Base-by-base conservation (phyloP, 1,284 basidiomycete species). In the Moniliophthora roreri region DNA sequence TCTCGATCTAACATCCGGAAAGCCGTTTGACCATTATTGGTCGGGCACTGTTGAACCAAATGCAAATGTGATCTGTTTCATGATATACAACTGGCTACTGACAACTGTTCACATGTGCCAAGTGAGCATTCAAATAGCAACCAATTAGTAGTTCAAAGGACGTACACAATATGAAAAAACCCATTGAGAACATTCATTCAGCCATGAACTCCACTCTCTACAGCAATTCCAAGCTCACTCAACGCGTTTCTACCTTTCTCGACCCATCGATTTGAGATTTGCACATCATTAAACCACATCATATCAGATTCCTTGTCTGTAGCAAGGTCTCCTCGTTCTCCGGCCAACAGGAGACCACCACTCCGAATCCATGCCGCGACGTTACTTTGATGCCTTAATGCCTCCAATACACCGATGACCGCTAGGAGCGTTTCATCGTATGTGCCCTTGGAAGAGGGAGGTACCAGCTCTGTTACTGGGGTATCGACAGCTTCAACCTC, bases 341-440 rank as follows among this genome's bases (percentile, higher is more conserved):
- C 50, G n/a, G 39, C 37, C 20, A 23, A 21, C 18, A 51, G 75
- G 18, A 85, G 63, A 0, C 81, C 80, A 4, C 80, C 81, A 1
- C 63, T 60, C n/a, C 72, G 72, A 18, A 85, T 74, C 84, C 84
- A 86, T 1, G 71, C 73, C 0, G 79, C 76, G 45, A 85, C 76
- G 52, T 80, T 82, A 46, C 66, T 68, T 65, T 85, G 72, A 11
- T 57, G 32, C 59, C 76, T 78, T 13, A 80, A 57, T 36, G 68
- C 69, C 39, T 83, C 78, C 6, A 87, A 70, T 11, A 87, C 70
- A 24, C 85, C 84, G n/a, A 86, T 69, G 50, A 86, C 73, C 0
- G 81, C 81, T 2, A 87, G 69, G 10, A 87, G 67, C 2, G 72
- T 82, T 44, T 70, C 64, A 60, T 85, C 84, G 58, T 73, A 75